A percentile compares a stretch with the other conserved stretches of the same genome.
Evolutionary conservation across 2,329 filamentous ascomycete genomes (phyloP).

Genomic region (Pestalotiopsis sp.): DNA sequence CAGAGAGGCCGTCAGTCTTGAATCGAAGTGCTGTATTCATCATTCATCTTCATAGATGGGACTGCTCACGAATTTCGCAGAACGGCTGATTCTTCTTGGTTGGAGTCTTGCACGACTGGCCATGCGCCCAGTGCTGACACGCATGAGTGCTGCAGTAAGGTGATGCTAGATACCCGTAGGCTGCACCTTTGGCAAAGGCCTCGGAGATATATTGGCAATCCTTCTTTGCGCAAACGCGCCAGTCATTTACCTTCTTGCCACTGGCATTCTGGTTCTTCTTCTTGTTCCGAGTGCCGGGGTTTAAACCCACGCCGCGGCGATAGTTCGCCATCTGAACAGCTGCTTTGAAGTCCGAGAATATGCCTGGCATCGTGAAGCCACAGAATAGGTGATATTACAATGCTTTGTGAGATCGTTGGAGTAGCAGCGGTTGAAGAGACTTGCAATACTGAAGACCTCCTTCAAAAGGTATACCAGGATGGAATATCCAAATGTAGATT

Average conservation of each 20-base stretch:
- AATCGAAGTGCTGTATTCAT: background rate
- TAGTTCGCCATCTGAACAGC: background rate
- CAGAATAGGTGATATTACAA: too few relatives aligned
- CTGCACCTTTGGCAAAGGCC: background rate
- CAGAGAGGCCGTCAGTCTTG: background rate
- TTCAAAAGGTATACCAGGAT: background rate
- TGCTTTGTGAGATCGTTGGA: too few relatives aligned
- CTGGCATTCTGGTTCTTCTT: background rate
- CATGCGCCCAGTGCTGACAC: background rate
- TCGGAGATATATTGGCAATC: background rate
- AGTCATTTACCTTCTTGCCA: background rate
- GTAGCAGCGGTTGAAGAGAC: background rate
- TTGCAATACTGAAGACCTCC: too few relatives aligned
- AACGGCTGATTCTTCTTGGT: background rate
- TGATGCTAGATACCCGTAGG: background rate
- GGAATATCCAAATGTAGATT: background rate
- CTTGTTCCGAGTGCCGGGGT: background rate
- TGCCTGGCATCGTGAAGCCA: background rate
- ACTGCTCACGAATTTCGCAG: constrained; percentile 2
- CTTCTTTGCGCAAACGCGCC: background rate
- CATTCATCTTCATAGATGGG: too few relatives aligned
- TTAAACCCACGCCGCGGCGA: background rate
- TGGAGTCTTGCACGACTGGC: background rate
- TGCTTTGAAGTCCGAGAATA: background rate
- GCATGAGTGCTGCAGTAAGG: constrained; percentile 7